Base-by-base conservation (phyloP, 805 yeast species). In the Priceomyces medius region DNA sequence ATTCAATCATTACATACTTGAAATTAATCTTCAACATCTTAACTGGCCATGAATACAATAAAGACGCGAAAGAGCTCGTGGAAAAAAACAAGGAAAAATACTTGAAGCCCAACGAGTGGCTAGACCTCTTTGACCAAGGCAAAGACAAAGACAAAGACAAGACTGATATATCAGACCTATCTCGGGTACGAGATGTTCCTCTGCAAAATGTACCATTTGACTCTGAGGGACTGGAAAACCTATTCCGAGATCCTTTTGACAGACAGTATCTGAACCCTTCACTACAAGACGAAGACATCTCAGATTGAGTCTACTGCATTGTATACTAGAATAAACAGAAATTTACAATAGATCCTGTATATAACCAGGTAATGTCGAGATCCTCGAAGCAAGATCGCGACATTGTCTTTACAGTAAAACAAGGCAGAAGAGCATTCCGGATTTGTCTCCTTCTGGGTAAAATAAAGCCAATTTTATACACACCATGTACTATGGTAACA, bases 1-100 rank as follows among this genome's bases (percentile, higher is more conserved):
- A 68, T 23, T 80, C 93, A n/a, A 70, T 95, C 35, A 74, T 73
- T n/a, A 73, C 71, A 42, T 88, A 88, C 57, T 80, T 88, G 54
- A 68, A 71, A 50, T 49, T 66, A 18, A 78, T 88, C 48, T 87
- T 84, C 66, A 56, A 64, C 33, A 69, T 74, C 31, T 60, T 84
- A 31, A 73, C 85, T 0, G 79, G 75, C 7, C 27, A 28, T 14
- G 44, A 45, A 12, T 40, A 38, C 21, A 38, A 31, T 7, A 38
- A 35, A 7, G 34, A 43, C 7, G 46, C 50, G 8, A 37, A 43
- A 12, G 21, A 37, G 8, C 14, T 42, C 24, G 37, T 59, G 7
- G 28, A 43, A 9, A 23, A 38, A 26, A 45, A 51, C 21, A 46
- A 41, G 47, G 32, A 36, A 5, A 34, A 38, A 9, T 53, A 38